A percentile compares a stretch with the other conserved stretches of the same genome.
These are phyloP conservation scores for Telfairia occidentalis DNA, from an alignment of 331 rosid genomes.

Conservation along the genomic window DNA sequence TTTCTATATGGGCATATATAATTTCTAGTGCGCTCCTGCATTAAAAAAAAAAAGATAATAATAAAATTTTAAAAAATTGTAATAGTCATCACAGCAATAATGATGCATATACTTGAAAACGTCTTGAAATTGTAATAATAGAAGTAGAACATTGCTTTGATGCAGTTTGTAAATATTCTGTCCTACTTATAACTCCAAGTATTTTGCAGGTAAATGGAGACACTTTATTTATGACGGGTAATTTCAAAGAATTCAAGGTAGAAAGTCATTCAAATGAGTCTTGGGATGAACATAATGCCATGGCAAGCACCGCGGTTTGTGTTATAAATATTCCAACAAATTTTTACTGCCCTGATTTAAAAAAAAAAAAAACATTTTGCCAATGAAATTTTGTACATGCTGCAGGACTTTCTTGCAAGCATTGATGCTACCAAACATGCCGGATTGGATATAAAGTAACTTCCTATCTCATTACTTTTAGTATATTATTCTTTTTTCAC, in stretches of 20 bases:
- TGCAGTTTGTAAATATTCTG: not conserved
- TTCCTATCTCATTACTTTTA: slow-evolving; percentile 10
- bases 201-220: slow-evolving; percentile 85
- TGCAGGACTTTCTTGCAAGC: slow-evolving; percentile 93
- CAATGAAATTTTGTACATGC: slow-evolving; percentile 17
- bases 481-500: not conserved
- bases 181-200: not conserved
- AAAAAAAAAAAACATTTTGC: too few relatives aligned
- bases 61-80: not conserved
- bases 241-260: slow-evolving; percentile 78
- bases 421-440: slow-evolving; percentile 60
- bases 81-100: not conserved
- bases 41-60: not conserved
- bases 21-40: not conserved
- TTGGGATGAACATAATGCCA: slow-evolving; percentile 75
- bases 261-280: slow-evolving; percentile 49
- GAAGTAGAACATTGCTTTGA: not conserved
- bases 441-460: slow-evolving; percentile 68
- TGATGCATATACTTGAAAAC: not conserved
- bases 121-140: not conserved
- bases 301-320: slow-evolving; percentile 86
- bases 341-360: not conserved
- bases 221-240: slow-evolving; percentile 83
- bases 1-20: not conserved
- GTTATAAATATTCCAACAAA: slow-evolving; percentile 3